Conservation (phyloP, 1,139 yeast genomes). For the Diutina mesorugosa region DNA sequence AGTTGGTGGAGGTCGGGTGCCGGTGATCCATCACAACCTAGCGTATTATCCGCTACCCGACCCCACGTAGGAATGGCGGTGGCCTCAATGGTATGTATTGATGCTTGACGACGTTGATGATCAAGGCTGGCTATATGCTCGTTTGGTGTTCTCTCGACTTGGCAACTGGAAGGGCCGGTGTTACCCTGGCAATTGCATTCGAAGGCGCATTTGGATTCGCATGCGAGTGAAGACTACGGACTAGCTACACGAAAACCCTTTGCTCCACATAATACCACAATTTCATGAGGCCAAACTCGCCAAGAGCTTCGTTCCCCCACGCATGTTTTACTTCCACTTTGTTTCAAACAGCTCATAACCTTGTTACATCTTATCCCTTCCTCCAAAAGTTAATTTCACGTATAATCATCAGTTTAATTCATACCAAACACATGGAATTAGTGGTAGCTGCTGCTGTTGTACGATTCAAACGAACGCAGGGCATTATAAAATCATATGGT, state of each 20-base stretch:
- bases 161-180: slow-evolving; percentile 48
- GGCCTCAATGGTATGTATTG: slow-evolving; percentile 62
- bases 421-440: background rate
- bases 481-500: background rate
- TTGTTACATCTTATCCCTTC: background rate
- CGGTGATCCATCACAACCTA: slow-evolving; percentile 17
- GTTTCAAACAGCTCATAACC: background rate
- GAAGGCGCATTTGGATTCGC: slow-evolving; percentile 53
- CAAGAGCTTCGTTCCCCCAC: background rate
- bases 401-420: background rate
- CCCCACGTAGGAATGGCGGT: slow-evolving; percentile 56
- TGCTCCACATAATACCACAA: background rate
- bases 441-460: background rate
- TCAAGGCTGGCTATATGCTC: slow-evolving; percentile 65
- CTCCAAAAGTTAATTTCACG: too few species aligned
- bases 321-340: background rate
- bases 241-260: background rate
- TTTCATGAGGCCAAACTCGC: background rate
- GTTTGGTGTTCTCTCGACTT: slow-evolving; percentile 20
- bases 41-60: slow-evolving; percentile 50
- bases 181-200: slow-evolving; percentile 38
- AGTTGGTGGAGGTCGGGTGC: slow-evolving; percentile 11
- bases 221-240: slow-evolving; percentile 11
- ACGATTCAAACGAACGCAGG: background rate
- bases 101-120: slow-evolving; percentile 66